A percentile compares a stretch with the other conserved stretches of the same genome.
These are phyloP conservation scores for Diaporthe sp. DNA, from an alignment of 2,329 filamentous ascomycete genomes.

Conservation along the genomic window DNA sequence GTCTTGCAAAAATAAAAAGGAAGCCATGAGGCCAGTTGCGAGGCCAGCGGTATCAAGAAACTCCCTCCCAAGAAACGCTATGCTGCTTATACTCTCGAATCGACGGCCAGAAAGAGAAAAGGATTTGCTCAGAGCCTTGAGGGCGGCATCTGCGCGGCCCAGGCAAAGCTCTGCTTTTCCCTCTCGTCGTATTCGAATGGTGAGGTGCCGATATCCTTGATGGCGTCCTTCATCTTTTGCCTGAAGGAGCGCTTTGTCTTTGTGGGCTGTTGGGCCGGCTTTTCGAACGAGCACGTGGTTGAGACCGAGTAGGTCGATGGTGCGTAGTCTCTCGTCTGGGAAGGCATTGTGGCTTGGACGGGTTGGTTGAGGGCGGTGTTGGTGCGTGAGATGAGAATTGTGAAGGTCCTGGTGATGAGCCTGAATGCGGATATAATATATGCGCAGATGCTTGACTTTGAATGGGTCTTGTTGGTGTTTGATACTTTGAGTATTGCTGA, in stretches of 20 bases:
- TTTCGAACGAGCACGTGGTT: constrained; percentile 45
- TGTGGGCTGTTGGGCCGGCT: constrained; percentile 36
- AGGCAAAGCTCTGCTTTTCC: constrained; percentile 20
- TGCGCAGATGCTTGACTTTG: not conserved
- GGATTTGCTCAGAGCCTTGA: constrained; percentile 15
- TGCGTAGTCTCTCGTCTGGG: constrained; percentile 43
- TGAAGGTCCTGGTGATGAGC: not conserved
- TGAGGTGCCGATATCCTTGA: constrained; percentile 36
- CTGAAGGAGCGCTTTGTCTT: constrained; percentile 31
- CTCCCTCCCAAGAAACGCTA: not conserved
- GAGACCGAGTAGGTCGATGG: constrained; percentile 46
- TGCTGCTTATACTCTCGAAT: not conserved
- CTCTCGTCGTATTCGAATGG: constrained; percentile 31
- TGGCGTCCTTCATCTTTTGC: constrained; percentile 30
- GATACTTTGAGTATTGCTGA: not conserved
- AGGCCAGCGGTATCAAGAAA: constrained; percentile 4
- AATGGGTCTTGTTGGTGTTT: not conserved
- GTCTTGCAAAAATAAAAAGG: not conserved
- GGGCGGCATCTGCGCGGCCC: constrained; percentile 23
- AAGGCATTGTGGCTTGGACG: constrained; percentile 30
- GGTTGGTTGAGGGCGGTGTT: not conserved
- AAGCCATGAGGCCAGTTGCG: not conserved
- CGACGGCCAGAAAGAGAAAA: not conserved
- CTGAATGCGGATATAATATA: not conserved
- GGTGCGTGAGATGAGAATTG: not conserved